Conservation (phyloP, 345 rosid species). For the Mercurialis annua region DNA sequence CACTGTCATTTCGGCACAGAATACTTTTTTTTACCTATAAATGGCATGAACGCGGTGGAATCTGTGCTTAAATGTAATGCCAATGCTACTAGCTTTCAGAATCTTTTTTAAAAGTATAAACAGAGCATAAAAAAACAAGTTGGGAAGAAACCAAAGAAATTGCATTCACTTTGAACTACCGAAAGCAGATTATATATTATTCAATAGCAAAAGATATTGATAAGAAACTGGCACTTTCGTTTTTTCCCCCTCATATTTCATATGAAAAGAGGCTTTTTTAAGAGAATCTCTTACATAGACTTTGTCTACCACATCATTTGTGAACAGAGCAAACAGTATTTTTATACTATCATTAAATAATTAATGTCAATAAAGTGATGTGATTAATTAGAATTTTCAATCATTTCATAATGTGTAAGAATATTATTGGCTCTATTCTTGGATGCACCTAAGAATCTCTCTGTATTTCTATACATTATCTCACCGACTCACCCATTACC, state of each 20-base stretch:
- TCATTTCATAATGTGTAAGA: too few relatives aligned
- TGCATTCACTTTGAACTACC: background rate
- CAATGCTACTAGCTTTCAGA: background rate
- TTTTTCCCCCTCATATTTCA: background rate
- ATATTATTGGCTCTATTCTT: too few relatives aligned
- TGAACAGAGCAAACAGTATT: too few relatives aligned
- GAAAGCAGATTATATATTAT: background rate
- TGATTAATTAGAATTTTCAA: too few relatives aligned
- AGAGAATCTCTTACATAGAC: too few relatives aligned
- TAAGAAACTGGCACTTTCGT: background rate
- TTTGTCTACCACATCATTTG: too few relatives aligned
- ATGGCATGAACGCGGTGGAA: background rate
- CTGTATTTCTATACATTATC: background rate
- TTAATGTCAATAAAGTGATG: too few relatives aligned
- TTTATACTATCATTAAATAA: too few relatives aligned
- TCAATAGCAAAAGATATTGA: background rate
- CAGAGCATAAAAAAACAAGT: background rate
- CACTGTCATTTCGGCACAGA: background rate
- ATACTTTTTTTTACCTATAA: background rate
- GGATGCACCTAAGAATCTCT: too few relatives aligned
- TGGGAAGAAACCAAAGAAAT: background rate
- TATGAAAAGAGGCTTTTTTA: background rate
- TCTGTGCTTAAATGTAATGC: background rate
- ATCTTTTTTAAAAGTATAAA: background rate
- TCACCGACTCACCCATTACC: background rate